Evolutionary conservation across 1,139 yeast genomes (phyloP), one percentile per base, ranked within the genome.

Genomic region (Lodderomyces orthopsilosis): DNA sequence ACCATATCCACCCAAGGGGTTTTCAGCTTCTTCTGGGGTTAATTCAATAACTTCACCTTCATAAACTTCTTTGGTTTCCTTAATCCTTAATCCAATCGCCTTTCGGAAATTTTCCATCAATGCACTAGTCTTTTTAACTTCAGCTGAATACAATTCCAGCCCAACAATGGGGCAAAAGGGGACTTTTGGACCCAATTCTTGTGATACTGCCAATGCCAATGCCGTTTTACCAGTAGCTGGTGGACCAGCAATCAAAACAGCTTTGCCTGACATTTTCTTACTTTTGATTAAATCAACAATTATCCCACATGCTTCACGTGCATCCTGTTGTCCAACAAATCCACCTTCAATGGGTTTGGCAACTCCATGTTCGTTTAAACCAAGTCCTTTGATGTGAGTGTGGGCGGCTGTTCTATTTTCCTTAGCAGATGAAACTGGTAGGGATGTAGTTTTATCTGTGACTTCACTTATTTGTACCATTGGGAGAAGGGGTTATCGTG

Each of bases 201-300:
- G 98, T 2, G 98, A 88, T 45, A 94, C 84, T 1, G 98, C 98
- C 46, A 94, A 70, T 0, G 98, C 98, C 58, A 93, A 74, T 0
- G 98, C 98, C 1, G 98, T 93, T 66, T 93, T 93, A 59, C 98
- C 98, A 4, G 98, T 91, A 3, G 98, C 98, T 14, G 98, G 98
- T 4, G 96, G 95, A 48, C 98, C 98, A 0, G 98, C 98, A 43
- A 93, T 74, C 49, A 93, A 68, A 39, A 93, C 83, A n/a, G 98
- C 98, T 61, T 90, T 88, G 23, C 98, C 98, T 44, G 95, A 85
- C 88, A 93, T 85, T 63, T 85, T 90, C 61, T 88, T 89, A 33
- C 93, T 85, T 66, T 90, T 91, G 68, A 93, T 90, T 58, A 93
- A 73, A 65, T 93, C 98, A 30, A 93, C 98, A 51, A 93, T 79